Evolutionary conservation across 768 basidiomycete genomes (phyloP).

Genomic region (Lentinula edodes): DNA sequence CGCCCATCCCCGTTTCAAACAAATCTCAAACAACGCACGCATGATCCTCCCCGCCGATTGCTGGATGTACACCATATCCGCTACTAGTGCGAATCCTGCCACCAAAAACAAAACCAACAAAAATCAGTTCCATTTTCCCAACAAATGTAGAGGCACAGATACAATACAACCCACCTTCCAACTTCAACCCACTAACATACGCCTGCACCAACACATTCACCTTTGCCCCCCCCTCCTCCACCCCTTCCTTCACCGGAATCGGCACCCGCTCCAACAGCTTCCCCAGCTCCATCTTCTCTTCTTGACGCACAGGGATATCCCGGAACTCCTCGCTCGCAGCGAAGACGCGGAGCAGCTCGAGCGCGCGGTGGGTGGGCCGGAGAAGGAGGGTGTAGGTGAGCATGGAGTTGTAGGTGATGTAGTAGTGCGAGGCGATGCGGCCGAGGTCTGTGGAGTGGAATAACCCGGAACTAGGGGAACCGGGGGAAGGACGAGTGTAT

Average conservation of each 20-base stretch:
- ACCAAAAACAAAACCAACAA: background rate
- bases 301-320: slow-evolving; percentile 78
- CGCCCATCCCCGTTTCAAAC: slow-evolving; percentile 97
- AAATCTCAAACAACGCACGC: slow-evolving; percentile 96
- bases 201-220: slow-evolving; percentile 95
- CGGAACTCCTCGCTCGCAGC: slow-evolving; percentile 96
- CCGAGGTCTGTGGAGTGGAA: slow-evolving; percentile 93
- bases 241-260: slow-evolving; percentile 94
- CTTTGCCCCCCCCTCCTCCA: slow-evolving; percentile 95
- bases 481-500: slow-evolving; percentile 89
- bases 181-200: slow-evolving; percentile 89
- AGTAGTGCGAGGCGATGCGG: slow-evolving; percentile 91
- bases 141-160: too few species aligned
- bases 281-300: slow-evolving; percentile 86
- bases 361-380: too few species aligned
- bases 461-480: too few species aligned
- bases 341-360: slow-evolving; percentile 91
- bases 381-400: slow-evolving; percentile 59
- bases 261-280: slow-evolving; percentile 93
- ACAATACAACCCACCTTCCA: slow-evolving; percentile 82
- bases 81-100: slow-evolving; percentile 79
- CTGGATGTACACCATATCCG: slow-evolving; percentile 94
- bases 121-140: slow-evolving; percentile 10
- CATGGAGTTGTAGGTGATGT: slow-evolving; percentile 95
- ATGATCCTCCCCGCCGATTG: slow-evolving; percentile 96